Percentiles rank a stretch among this genome's conserved stretches.
Evolutionary conservation across 2,329 filamentous ascomycete species (phyloP).

Genomic region (Aspergillus flavus): DNA sequence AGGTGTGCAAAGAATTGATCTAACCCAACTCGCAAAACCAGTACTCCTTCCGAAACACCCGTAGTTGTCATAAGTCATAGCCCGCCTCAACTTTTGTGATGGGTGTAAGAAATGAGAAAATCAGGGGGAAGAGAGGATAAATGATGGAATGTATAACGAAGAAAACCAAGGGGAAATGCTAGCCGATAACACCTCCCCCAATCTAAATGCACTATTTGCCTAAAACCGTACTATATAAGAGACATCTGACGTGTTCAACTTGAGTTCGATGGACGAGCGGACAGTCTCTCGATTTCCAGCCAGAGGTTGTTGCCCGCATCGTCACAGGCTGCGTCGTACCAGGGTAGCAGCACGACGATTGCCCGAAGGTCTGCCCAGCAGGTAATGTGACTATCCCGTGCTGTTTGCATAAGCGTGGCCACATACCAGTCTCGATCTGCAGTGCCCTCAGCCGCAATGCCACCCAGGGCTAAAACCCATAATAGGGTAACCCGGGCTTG

Average conservation of each 20-base stretch:
- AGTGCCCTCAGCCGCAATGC: slow-evolving; percentile 39
- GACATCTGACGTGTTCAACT: background rate
- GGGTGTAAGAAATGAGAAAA: background rate
- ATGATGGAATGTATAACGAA: background rate
- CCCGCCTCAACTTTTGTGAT: background rate
- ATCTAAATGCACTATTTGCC: slow-evolving; percentile 1
- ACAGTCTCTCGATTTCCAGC: slow-evolving; percentile 23
- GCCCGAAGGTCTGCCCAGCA: slow-evolving; percentile 32
- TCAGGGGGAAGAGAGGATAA: no score
- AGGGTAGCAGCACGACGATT: slow-evolving; percentile 32
- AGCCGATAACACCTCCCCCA: background rate
- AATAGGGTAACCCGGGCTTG: slow-evolving; percentile 31
- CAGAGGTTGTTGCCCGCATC: slow-evolving; percentile 32
- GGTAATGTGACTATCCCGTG: slow-evolving; percentile 21
- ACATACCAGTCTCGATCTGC: slow-evolving; percentile 39
- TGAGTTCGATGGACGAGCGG: slow-evolving; percentile 1
- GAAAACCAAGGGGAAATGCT: background rate
- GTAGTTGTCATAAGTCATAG: background rate
- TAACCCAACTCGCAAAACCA: background rate
- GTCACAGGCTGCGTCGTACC: slow-evolving; percentile 41
- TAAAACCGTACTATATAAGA: background rate
- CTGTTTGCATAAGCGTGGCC: slow-evolving; percentile 25
- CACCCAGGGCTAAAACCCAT: slow-evolving; percentile 42
- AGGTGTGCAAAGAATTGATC: background rate
- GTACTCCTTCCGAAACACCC: background rate